phyloP scores from a whole-genome alignment of 1,284 basidiomycete genomes.

The Trametes versicolor region DNA sequence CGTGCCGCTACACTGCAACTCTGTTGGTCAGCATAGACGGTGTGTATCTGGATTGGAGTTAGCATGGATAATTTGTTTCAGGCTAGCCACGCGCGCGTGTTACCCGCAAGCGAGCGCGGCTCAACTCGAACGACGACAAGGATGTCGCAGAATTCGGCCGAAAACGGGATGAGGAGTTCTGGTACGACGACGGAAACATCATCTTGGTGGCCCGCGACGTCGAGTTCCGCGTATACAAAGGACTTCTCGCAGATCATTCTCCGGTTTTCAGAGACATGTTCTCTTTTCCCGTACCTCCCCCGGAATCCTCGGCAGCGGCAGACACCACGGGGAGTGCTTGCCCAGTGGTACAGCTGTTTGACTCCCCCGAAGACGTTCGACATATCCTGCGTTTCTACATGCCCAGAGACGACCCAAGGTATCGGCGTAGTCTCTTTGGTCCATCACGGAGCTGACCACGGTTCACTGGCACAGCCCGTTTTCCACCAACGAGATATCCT shows the following conservation, averaged over 20 bases:
- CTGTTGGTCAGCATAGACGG: no score
- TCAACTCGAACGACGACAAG: no score
- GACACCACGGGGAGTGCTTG: slow-evolving; percentile 13
- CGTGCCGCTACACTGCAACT: no score
- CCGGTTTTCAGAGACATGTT: slow-evolving; percentile 26
- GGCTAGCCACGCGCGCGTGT: no score
- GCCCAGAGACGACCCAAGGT: background rate
- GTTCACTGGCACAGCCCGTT: slow-evolving; percentile 2
- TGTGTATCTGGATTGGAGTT: no score
- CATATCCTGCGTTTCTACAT: slow-evolving; percentile 13
- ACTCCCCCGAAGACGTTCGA: slow-evolving; percentile 15
- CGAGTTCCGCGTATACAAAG: slow-evolving; percentile 23
- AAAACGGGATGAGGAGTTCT: no score
- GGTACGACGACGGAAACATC: slow-evolving; percentile 27
- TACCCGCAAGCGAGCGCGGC: no score
- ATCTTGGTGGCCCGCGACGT: slow-evolving; percentile 20
- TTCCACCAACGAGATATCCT: background rate
- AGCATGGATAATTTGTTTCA: no score
- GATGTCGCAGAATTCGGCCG: no score
- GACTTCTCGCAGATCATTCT: slow-evolving; percentile 23
- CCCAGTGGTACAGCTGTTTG: slow-evolving; percentile 4
- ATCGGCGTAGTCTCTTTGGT: no score
- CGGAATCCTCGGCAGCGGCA: no score
- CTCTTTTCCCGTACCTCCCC: slow-evolving; percentile 10
- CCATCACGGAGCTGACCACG: no score